Evolutionary conservation across 2,329 filamentous ascomycete genomes (phyloP).

Genomic region (Chaetomiaceae sp.): DNA sequence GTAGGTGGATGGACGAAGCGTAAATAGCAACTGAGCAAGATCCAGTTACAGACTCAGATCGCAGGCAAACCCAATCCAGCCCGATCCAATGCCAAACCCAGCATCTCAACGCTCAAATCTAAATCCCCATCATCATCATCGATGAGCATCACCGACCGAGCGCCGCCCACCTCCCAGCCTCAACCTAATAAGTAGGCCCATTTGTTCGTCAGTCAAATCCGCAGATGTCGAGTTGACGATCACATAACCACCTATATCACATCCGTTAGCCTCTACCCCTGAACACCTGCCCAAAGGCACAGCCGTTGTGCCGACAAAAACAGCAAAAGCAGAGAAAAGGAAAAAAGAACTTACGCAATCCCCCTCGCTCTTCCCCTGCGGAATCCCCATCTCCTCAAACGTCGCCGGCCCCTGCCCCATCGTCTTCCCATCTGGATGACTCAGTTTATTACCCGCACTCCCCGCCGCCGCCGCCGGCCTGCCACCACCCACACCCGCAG

Average conservation of each 20-base stretch:
- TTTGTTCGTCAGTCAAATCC: too few relatives aligned
- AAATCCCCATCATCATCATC: too few relatives aligned
- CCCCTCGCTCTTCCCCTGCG: constrained; percentile 72
- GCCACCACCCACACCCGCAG: neutral
- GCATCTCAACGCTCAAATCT: too few relatives aligned
- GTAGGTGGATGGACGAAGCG: too few relatives aligned
- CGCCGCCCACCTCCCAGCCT: neutral
- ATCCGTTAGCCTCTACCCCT: too few relatives aligned
- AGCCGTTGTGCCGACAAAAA: too few relatives aligned
- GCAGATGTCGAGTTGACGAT: too few relatives aligned
- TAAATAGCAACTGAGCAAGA: neutral
- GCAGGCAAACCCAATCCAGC: neutral
- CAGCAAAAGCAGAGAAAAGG: neutral
- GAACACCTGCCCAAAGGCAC: too few relatives aligned
- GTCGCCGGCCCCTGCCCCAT: constrained; percentile 80
- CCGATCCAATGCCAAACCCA: neutral
- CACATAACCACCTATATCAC: neutral
- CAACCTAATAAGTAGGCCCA: too few relatives aligned
- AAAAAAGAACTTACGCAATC: constrained; percentile 70
- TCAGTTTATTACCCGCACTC: constrained; percentile 27
- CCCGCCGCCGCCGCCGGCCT: neutral
- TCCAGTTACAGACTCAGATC: too few relatives aligned
- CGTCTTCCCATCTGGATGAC: constrained; percentile 33
- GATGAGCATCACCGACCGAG: neutral
- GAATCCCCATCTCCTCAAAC: constrained; percentile 98